Conservation (phyloP, 2,329 filamentous ascomycete species). For the Penicillium sp. region DNA sequence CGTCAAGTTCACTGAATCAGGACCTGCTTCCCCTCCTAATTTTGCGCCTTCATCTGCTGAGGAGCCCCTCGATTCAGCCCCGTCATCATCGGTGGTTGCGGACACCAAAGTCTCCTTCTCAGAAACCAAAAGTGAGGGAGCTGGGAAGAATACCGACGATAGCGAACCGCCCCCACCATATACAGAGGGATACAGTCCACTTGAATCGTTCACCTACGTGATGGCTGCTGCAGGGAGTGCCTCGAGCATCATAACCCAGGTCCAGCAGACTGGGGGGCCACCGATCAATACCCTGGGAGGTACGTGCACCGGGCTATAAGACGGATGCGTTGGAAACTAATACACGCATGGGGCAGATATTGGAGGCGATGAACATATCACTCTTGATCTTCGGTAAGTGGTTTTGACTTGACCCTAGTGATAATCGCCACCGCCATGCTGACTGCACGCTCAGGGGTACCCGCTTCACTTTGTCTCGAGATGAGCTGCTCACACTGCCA, state of each 20-base stretch:
- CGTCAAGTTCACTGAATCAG: slow-evolving; percentile 43
- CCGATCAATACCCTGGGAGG: slow-evolving; percentile 85
- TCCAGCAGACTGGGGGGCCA: slow-evolving; percentile 81
- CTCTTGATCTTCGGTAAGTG: slow-evolving; percentile 80
- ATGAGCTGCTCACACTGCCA: slow-evolving; percentile 89
- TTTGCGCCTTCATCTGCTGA: slow-evolving; percentile 49
- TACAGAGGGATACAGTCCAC: slow-evolving; percentile 84
- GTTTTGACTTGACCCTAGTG: slow-evolving; percentile 1
- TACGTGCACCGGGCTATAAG: slow-evolving; percentile 44
- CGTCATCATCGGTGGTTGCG: slow-evolving; percentile 50
- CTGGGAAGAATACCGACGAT: slow-evolving; percentile 68
- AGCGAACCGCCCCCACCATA: slow-evolving; percentile 93
- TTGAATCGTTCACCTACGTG: slow-evolving; percentile 88
- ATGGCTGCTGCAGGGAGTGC: slow-evolving; percentile 97
- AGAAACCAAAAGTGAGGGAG: slow-evolving; percentile 70
- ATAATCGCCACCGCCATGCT: slow-evolving; percentile 4
- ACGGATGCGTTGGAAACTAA: no score
- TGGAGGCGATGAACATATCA: slow-evolving; percentile 87
- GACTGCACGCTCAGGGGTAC: slow-evolving; percentile 60
- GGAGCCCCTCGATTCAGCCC: slow-evolving; percentile 43
- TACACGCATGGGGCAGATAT: slow-evolving; percentile 55
- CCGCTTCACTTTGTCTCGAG: slow-evolving; percentile 86
- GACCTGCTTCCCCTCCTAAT: slow-evolving; percentile 44
- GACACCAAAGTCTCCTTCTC: slow-evolving; percentile 82
- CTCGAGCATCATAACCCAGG: slow-evolving; percentile 98